These are phyloP conservation scores for Aspergillus aculeatus DNA, from an alignment of 2,329 filamentous ascomycete genomes.

Conservation along the genomic window DNA sequence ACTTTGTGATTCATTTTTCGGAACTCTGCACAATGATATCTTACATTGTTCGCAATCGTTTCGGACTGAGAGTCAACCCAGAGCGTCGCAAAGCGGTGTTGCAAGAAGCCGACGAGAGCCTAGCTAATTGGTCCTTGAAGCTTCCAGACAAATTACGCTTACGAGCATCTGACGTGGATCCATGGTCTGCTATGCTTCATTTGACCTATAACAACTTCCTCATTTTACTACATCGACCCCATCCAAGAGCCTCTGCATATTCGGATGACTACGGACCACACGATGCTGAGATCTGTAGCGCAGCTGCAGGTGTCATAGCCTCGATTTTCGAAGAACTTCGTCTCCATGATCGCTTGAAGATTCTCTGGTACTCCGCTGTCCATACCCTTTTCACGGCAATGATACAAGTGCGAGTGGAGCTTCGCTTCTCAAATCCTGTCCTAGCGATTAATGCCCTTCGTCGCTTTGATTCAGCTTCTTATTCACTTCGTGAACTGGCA, in stretches of 20 bases:
- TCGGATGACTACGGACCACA: constrained; percentile 47
- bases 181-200: constrained; percentile 47
- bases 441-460: constrained; percentile 47
- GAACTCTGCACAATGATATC: constrained; percentile 53
- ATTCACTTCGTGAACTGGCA: constrained; percentile 43
- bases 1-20: constrained; percentile 50
- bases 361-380: constrained; percentile 46
- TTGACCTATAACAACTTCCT: constrained; percentile 48
- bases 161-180: constrained; percentile 42
- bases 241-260: constrained; percentile 44
- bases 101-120: constrained; percentile 41
- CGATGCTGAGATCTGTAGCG: constrained; percentile 48
- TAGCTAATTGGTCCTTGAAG: constrained; percentile 44
- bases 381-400: constrained; percentile 48
- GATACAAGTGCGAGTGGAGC: constrained; percentile 48
- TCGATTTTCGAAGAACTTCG: constrained; percentile 48
- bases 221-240: constrained; percentile 46
- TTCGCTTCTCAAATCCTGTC: constrained; percentile 47
- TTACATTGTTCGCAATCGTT: constrained; percentile 43
- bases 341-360: constrained; percentile 42
- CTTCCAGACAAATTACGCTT: constrained; percentile 43
- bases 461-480: constrained; percentile 44
- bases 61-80: constrained; percentile 41
- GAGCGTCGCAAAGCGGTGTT: constrained; percentile 43
- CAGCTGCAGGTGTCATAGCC: constrained; percentile 45